These are phyloP conservation scores for Micromonas commoda DNA, from an alignment of 139 green algal species.

Conservation along the genomic window DNA sequence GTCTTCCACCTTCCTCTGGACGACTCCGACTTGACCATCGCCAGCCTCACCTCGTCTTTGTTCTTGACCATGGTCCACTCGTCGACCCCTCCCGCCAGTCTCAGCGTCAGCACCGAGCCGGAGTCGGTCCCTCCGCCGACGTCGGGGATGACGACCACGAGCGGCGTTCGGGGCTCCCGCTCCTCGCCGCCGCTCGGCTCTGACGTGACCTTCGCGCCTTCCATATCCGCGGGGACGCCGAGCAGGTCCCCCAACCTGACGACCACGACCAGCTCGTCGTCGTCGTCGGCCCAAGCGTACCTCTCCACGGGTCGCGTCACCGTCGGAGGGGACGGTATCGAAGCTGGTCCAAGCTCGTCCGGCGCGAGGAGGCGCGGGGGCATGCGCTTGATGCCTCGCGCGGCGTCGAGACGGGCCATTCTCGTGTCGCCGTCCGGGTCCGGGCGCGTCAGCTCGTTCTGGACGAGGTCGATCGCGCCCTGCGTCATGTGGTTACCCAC, in stretches of 20 bases:
- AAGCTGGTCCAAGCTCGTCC: background rate
- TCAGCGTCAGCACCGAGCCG: too few species aligned
- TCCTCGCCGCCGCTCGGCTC: background rate
- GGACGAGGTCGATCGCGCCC: slow-evolving; percentile 69
- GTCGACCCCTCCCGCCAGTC: too few species aligned
- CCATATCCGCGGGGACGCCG: background rate
- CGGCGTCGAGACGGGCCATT: background rate
- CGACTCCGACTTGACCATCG: too few species aligned
- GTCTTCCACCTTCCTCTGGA: too few species aligned
- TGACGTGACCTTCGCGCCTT: background rate
- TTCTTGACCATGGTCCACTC: too few species aligned
- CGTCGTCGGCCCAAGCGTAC: background rate
- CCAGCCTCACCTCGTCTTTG: too few species aligned
- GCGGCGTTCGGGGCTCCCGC: too few species aligned
- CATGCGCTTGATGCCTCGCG: background rate
- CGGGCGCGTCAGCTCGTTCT: slow-evolving; percentile 36
- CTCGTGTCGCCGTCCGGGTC: background rate
- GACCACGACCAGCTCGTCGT: background rate
- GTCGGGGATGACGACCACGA: too few species aligned
- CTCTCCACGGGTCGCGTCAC: background rate
- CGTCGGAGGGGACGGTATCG: background rate
- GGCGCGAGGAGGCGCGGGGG: background rate
- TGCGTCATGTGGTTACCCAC: slow-evolving; percentile 79
- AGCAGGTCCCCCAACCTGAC: background rate
- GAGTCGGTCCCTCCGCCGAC: too few species aligned